A percentile compares a stretch with the other conserved stretches of the same genome.
phyloP scores from a whole-genome alignment of 2,329 filamentous ascomycete genomes.

The Fusarium virguliforme region DNA sequence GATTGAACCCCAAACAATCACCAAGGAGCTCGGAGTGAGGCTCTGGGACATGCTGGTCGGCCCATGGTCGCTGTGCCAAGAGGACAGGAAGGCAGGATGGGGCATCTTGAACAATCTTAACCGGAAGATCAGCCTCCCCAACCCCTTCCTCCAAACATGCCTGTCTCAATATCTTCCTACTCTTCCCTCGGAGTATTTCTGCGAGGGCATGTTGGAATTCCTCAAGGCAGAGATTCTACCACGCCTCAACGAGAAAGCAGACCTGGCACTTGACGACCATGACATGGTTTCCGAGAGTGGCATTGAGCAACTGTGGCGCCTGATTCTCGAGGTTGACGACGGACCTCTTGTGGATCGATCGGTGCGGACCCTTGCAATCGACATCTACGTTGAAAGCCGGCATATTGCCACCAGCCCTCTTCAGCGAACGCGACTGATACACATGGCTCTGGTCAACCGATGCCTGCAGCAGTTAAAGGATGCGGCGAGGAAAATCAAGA shows the following conservation, averaged over 20 bases:
- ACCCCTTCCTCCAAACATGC: conserved; percentile 71
- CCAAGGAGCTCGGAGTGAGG: conserved; percentile 71
- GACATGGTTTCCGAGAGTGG: conserved; percentile 68
- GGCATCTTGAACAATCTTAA: conserved; percentile 69
- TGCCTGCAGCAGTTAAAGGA: conserved; percentile 80
- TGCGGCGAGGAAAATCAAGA: conserved; percentile 70
- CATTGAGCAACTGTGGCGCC: conserved; percentile 85
- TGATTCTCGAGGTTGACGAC: conserved; percentile 79
- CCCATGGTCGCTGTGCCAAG: conserved; percentile 69
- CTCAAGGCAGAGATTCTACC: conserved; percentile 68
- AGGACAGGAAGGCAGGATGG: conserved; percentile 80
- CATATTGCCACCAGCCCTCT: conserved; percentile 67
- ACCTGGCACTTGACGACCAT: conserved; percentile 67
- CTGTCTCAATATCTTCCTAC: conserved; percentile 71
- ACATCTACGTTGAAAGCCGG: conserved; percentile 77
- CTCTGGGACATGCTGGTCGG: conserved; percentile 85
- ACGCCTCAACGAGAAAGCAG: conserved; percentile 62
- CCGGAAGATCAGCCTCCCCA: conserved; percentile 62
- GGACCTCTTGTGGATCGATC: conserved; percentile 77
- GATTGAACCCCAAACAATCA: conserved; percentile 74
- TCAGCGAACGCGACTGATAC: conserved; percentile 69
- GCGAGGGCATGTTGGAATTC: conserved; percentile 74
- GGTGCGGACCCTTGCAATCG: conserved; percentile 78
- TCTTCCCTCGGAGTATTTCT: conserved; percentile 73
- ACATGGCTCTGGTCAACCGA: conserved; percentile 80